Conservation (phyloP, 108 stramenopile genomes). For the Cyclostephanos tholiformis region DNA sequence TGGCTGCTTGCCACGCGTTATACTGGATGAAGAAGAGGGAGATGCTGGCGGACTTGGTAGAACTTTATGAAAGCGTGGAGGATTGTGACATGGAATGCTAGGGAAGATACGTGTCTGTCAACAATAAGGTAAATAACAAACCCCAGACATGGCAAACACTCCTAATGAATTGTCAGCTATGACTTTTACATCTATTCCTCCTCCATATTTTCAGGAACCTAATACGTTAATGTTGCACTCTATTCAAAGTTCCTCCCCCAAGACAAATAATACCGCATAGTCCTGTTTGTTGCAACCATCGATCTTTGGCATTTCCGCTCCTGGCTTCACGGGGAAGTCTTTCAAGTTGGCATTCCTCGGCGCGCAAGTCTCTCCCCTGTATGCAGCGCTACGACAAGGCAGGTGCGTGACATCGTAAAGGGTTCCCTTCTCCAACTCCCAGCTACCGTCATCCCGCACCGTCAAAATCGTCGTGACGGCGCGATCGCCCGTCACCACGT, state of each 20-base stretch:
- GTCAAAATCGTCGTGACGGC: constrained; percentile 45
- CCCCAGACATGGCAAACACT: too few relatives aligned
- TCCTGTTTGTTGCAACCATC: constrained; percentile 48
- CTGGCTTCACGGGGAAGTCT: constrained; percentile 57
- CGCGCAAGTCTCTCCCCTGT: constrained; percentile 40
- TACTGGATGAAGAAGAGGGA: constrained; percentile 77
- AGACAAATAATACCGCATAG: constrained; percentile 59
- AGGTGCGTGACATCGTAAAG: constrained; percentile 61
- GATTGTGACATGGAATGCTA: constrained; percentile 3
- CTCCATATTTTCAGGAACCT: too few relatives aligned
- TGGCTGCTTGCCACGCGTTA: constrained; percentile 52
- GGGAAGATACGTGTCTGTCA: not conserved
- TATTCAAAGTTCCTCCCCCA: constrained; percentile 63
- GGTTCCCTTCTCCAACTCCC: constrained; percentile 49
- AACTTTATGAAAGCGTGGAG: constrained; percentile 30
- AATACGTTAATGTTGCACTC: too few relatives aligned
- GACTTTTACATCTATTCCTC: too few relatives aligned
- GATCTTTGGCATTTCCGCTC: constrained; percentile 54
- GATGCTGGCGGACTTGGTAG: constrained; percentile 40
- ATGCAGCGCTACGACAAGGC: constrained; percentile 50
- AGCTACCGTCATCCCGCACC: constrained; percentile 44
- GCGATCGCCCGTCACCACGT: constrained; percentile 55
- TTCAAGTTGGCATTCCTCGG: constrained; percentile 39
- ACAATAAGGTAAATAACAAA: too few relatives aligned
- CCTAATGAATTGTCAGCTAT: not conserved